phyloP scores from a whole-genome alignment of 176 grass and related monocot species.

The barley (Hordeum vulgare) region DNA sequence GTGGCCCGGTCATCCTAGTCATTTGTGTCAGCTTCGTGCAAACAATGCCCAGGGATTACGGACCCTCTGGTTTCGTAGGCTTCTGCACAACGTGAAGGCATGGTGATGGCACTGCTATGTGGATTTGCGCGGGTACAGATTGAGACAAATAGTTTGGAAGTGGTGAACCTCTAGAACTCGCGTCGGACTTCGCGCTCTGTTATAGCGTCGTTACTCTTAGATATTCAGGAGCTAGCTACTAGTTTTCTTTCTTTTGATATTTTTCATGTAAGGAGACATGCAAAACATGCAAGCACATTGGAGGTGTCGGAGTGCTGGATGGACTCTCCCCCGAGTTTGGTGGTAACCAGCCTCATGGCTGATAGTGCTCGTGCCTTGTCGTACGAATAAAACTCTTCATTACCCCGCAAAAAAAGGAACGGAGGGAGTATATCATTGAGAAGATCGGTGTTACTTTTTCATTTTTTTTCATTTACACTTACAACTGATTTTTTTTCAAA shows the following conservation, averaged over 20 bases:
- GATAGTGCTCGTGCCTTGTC: no score
- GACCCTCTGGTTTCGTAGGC: neutral
- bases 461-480: no score
- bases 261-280: neutral
- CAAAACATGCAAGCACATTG: neutral
- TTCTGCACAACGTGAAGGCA: accelerated
- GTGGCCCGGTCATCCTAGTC: neutral
- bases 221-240: no score
- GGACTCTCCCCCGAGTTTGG: no score
- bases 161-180: neutral
- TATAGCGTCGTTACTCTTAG: neutral
- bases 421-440: no score
- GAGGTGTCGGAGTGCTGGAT: neutral
- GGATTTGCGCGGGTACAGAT: neutral
- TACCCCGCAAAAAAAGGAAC: no score
- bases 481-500: no score
- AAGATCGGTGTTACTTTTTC: no score
- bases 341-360: no score
- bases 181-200: neutral
- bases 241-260: no score
- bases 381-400: no score
- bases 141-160: neutral
- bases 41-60: neutral
- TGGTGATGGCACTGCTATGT: neutral
- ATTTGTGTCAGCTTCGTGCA: neutral